Conservation (phyloP, 805 yeast species). For the Starmerella riodocensis region DNA sequence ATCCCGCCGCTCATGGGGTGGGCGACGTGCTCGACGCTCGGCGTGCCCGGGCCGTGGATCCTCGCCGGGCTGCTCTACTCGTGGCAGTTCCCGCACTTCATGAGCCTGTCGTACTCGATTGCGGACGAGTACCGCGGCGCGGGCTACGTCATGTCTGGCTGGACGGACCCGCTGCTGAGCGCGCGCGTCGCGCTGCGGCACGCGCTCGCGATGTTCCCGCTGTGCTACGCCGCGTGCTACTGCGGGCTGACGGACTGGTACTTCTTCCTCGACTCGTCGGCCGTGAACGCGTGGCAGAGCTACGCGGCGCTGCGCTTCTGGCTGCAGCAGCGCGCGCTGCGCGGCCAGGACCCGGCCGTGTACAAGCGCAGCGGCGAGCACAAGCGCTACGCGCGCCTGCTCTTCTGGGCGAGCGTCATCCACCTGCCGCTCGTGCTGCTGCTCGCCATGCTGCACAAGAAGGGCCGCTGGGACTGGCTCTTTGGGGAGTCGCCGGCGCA, state of each 20-base stretch:
- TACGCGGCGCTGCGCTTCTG: slow-evolving; percentile 72
- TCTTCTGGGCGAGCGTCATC: slow-evolving; percentile 90
- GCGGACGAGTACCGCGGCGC: slow-evolving; percentile 80
- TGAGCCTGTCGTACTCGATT: slow-evolving; percentile 76
- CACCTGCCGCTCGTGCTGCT: slow-evolving; percentile 83
- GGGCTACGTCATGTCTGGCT: slow-evolving; percentile 96
- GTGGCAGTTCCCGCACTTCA: slow-evolving; percentile 98
- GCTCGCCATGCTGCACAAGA: slow-evolving; percentile 86
- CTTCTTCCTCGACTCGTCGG: slow-evolving; percentile 67
- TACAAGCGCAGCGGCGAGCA: slow-evolving; percentile 26
- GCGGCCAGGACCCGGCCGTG: slow-evolving; percentile 23
- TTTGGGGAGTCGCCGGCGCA: no score
- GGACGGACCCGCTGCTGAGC: slow-evolving; percentile 77
- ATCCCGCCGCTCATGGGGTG: slow-evolving; percentile 99
- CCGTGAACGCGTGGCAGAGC: slow-evolving; percentile 77
- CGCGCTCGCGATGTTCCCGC: slow-evolving; percentile 83
- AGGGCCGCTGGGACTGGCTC: slow-evolving; percentile 84
- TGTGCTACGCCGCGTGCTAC: slow-evolving; percentile 71
- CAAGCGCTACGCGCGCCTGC: slow-evolving; percentile 58
- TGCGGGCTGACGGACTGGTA: slow-evolving; percentile 70
- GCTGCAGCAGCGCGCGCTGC: slow-evolving; percentile 49
- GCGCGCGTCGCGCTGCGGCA: slow-evolving; percentile 89
- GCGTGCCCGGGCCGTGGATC: slow-evolving; percentile 91
- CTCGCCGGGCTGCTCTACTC: slow-evolving; percentile 80
- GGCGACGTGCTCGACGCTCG: slow-evolving; percentile 62